Base-by-base conservation (phyloP, 2,329 filamentous ascomycete genomes). In the Venturia aucupariae region DNA sequence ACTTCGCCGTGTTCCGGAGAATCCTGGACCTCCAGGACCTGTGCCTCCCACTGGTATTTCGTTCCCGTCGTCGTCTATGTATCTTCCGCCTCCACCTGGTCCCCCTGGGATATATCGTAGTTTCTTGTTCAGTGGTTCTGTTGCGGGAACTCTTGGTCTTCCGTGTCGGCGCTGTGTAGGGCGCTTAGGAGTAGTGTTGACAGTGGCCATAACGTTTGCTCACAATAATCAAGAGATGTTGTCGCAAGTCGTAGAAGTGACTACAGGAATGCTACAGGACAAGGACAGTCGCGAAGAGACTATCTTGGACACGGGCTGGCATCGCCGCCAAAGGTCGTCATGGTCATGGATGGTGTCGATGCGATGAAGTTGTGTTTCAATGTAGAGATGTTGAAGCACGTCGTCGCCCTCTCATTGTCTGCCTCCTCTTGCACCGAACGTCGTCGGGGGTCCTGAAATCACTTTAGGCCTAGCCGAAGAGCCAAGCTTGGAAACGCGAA, bases 71-170 rank as follows among this genome's bases (percentile, higher is more conserved):
- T 87, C 82, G 69, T 95, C 90, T 42, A 94, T 80, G 74, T 92
- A 96, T 72, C 92, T 82, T 24, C 92, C 91, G 65, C 92, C 91
- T 57, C 92, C 92, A 46, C 90, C 91, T 65, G 90, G 88, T 3
- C 91, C 92, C 60, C 92, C 92, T 41, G 93, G 90, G 60, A 95
- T 84, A 77, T 96, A 97, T 75, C 76, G 79, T 67, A 75, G 75
- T 71, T 74, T 75, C 74, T 81, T 81, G 54, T 55, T n/a, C 30
- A 66, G 64, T 10, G 65, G 62, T 22, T 65, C 63, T 22, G 57
- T 42, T 11, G n/a, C 51, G n/a, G 60, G 30, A 1, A 41, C 54
- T 30, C 60, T 55, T 27, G 38, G 39, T 41, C 60, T 60, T 13
- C 60, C 59, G 32, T 60, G 65, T 39, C 65, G 41, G 39, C 60